phyloP scores from a whole-genome alignment of 441 rosid genomes.

The Biscutella laevigata region DNA sequence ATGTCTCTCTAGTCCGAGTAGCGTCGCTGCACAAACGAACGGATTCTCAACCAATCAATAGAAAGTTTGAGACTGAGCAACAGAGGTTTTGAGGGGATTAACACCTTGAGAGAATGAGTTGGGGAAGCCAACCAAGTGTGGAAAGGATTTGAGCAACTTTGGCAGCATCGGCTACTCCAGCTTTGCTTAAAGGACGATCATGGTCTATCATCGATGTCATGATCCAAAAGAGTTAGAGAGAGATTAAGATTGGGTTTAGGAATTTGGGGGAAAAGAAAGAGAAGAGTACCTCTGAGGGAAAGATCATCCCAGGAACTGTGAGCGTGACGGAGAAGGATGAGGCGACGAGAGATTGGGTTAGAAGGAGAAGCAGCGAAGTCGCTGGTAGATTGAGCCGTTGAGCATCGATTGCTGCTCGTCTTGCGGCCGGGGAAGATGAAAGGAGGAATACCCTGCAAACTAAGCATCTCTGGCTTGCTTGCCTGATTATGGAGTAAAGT shows the following conservation, averaged over 20 bases:
- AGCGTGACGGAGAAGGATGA: slow-evolving; percentile 89
- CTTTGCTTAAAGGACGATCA: slow-evolving; percentile 73
- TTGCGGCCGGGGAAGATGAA: slow-evolving; percentile 16
- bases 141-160: slow-evolving; percentile 56
- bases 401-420: slow-evolving; percentile 7
- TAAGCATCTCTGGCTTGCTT: slow-evolving; percentile 12
- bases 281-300: slow-evolving; percentile 50
- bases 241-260: not conserved
- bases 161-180: slow-evolving; percentile 59
- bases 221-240: not conserved
- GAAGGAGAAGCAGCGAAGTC: slow-evolving; percentile 17
- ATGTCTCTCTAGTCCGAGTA: slow-evolving; percentile 61
- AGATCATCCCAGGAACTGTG: slow-evolving; percentile 72
- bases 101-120: slow-evolving; percentile 69
- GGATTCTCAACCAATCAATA: too few species aligned
- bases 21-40: too few species aligned
- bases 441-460: slow-evolving; percentile 13
- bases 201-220: slow-evolving; percentile 60
- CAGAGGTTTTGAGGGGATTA: not conserved
- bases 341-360: slow-evolving; percentile 53
- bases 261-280: not conserved
- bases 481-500: not conserved
- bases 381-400: not conserved
- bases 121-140: slow-evolving; percentile 75
- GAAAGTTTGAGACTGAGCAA: too few species aligned